Conservation (phyloP, 176 grass and related monocot species). For the Lolium multiflorum region DNA sequence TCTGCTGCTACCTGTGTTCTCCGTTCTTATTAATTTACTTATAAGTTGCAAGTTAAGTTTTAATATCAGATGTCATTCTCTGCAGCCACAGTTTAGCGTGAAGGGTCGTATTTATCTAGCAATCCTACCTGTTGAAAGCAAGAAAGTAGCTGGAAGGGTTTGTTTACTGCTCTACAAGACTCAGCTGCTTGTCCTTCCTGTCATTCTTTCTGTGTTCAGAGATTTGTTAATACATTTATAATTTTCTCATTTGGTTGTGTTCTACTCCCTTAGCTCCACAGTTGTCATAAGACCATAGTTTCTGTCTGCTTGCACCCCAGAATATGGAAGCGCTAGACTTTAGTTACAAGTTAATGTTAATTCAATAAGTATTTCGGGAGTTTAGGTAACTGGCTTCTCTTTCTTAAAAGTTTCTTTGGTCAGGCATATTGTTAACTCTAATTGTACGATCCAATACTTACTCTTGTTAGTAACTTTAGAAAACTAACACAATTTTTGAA, state of each 20-base stretch:
- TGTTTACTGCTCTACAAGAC: constrained; percentile 17
- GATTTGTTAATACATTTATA: not conserved
- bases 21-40: not conserved
- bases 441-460: too few species aligned
- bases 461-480: not conserved
- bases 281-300: not conserved
- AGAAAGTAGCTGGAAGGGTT: constrained; percentile 77
- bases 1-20: not conserved
- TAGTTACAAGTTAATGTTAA: too few species aligned
- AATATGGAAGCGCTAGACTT: not conserved
- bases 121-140: constrained; percentile 75
- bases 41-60: not conserved
- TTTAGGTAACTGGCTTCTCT: not conserved
- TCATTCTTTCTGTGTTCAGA: not conserved
- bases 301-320: not conserved
- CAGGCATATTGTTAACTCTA: not conserved
- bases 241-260: not conserved
- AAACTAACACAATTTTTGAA: not conserved
- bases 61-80: not conserved
- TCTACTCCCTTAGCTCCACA: not conserved
- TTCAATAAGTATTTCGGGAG: too few species aligned
- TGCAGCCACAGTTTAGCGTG: constrained; percentile 83
- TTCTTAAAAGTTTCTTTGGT: not conserved
- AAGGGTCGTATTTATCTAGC: constrained; percentile 90
- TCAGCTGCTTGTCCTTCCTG: not conserved